These are phyloP conservation scores for Podila epicladia DNA, from an alignment of 192 early-diverging fungal genomes.

Conservation along the genomic window DNA sequence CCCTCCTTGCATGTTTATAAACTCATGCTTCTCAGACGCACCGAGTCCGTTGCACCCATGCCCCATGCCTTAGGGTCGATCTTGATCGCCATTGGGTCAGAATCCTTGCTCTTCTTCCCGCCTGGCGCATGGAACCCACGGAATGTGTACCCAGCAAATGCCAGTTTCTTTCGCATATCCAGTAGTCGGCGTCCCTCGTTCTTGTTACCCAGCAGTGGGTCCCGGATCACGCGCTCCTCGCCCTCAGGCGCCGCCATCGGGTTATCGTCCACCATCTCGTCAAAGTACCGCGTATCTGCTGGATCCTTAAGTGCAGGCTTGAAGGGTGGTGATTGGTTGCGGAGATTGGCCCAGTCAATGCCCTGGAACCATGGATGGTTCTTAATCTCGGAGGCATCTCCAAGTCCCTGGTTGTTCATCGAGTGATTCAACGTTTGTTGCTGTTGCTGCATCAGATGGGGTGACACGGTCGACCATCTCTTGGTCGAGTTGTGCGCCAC, in stretches of 20 bases:
- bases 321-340: constrained; percentile 77
- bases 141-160: constrained; percentile 69
- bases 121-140: constrained; percentile 55
- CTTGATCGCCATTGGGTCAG: constrained; percentile 33
- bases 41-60: constrained; percentile 50
- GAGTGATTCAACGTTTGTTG: constrained; percentile 24
- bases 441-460: constrained; percentile 50
- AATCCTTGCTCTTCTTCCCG: constrained; percentile 48
- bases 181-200: constrained; percentile 59
- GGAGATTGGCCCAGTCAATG: constrained; percentile 76
- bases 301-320: constrained; percentile 76
- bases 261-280: constrained; percentile 60
- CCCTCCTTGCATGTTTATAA: constrained; percentile 1
- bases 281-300: constrained; percentile 96
- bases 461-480: constrained; percentile 45
- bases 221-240: constrained; percentile 53
- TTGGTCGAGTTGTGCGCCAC: constrained; percentile 28
- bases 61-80: constrained; percentile 37
- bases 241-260: constrained; percentile 56
- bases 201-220: constrained; percentile 54
- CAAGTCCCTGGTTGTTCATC: constrained; percentile 44
- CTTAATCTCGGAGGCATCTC: constrained; percentile 81
- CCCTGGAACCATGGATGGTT: constrained; percentile 78
- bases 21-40: constrained; percentile 48
- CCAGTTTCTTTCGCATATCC: constrained; percentile 69